phyloP scores from a whole-genome alignment of 2,329 filamentous ascomycete genomes.

The Juglanconis oblonga region DNA sequence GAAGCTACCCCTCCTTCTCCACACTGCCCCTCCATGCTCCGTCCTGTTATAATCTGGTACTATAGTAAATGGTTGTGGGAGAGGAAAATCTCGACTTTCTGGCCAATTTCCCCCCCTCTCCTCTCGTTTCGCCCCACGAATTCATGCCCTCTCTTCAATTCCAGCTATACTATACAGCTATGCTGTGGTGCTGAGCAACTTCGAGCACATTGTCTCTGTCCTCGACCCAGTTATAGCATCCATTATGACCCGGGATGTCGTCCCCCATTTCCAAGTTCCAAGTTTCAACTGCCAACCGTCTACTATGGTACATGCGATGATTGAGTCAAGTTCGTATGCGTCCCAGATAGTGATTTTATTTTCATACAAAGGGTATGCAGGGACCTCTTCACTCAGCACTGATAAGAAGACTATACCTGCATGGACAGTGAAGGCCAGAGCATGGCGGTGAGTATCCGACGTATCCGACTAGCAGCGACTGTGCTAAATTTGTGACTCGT shows the following conservation, averaged over 20 bases:
- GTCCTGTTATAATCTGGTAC: not conserved
- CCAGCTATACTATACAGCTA: no score
- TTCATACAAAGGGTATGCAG: not conserved
- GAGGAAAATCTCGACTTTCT: not conserved
- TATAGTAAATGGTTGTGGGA: not conserved
- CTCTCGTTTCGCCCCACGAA: no score
- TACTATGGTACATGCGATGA: not conserved
- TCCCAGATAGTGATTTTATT: not conserved
- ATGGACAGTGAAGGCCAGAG: not conserved
- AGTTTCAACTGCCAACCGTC: not conserved
- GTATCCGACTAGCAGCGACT: not conserved
- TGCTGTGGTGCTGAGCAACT: no score
- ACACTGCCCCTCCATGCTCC: not conserved
- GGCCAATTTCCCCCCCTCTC: not conserved
- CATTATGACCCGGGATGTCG: not conserved
- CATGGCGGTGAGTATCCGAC: not conserved
- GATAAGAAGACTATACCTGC: not conserved
- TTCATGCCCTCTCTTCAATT: no score
- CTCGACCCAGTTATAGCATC: no score
- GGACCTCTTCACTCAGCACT: not conserved
- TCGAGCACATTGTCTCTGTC: no score
- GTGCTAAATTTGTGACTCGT: not conserved
- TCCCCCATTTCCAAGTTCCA: not conserved
- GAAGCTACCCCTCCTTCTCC: slow-evolving; percentile 3
- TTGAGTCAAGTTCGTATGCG: not conserved